Evolutionary conservation across 495 filamentous ascomycete genomes (phyloP).

Genomic region (Podospora fimiseda): DNA sequence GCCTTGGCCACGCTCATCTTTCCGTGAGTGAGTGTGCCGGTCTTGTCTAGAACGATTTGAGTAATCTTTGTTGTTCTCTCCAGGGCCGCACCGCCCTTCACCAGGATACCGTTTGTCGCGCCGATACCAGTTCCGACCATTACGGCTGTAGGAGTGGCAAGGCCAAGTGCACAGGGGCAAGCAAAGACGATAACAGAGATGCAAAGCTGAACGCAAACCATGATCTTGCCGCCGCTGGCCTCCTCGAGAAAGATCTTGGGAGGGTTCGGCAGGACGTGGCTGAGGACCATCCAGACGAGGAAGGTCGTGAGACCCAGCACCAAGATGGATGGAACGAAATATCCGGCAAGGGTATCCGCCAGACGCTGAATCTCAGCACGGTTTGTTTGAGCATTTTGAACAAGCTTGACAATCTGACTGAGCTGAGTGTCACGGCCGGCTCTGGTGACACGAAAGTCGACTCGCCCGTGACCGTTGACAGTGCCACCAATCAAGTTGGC

Average conservation of each 20-base stretch:
- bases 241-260: conserved; percentile 84
- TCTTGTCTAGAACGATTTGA: conserved; percentile 98
- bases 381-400: conserved; percentile 92
- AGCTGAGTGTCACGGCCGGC: conserved; percentile 94
- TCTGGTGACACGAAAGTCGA: conserved; percentile 90
- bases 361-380: conserved; percentile 92
- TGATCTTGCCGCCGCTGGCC: conserved; percentile 76
- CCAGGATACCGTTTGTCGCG: conserved; percentile 92
- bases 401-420: conserved; percentile 94
- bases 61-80: conserved; percentile 89
- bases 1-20: conserved; percentile 83
- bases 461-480: conserved; percentile 83
- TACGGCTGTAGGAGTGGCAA: conserved; percentile 92
- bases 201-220: conserved; percentile 96
- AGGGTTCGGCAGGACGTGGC: conserved; percentile 70
- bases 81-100: conserved; percentile 91
- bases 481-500: conserved; percentile 86
- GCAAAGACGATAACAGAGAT: conserved; percentile 99
- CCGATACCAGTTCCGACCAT: conserved; percentile 98
- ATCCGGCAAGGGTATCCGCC: conserved; percentile 85
- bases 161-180: conserved; percentile 89
- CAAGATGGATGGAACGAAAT: conserved; percentile 89
- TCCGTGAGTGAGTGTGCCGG: conserved; percentile 88
- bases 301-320: conserved; percentile 80
- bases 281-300: conserved; percentile 88